Percentiles rank a stretch among this genome's conserved stretches.
Conservation (phyloP, 495 filamentous ascomycete species). For the Neurospora sp. region DNA sequence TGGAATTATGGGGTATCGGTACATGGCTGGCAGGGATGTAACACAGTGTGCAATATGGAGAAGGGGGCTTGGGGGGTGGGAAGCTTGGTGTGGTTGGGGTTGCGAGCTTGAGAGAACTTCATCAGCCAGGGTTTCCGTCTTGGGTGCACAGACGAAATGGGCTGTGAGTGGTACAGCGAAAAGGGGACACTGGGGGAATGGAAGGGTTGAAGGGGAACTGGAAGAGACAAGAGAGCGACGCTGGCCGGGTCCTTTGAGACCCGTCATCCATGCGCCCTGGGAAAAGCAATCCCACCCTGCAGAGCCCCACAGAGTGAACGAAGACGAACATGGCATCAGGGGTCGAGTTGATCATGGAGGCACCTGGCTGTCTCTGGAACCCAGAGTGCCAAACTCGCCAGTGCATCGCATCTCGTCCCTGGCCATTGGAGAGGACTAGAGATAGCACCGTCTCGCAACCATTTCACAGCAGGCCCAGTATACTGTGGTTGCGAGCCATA, state of each 20-base stretch:
- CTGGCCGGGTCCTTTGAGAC: background rate
- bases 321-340: slow-evolving; percentile 10
- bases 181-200: background rate
- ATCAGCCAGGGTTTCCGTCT: background rate
- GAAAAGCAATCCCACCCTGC: slow-evolving; percentile 15
- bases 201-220: slow-evolving; percentile 1
- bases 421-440: background rate
- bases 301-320: slow-evolving; percentile 10
- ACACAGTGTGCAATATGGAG: background rate
- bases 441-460: background rate
- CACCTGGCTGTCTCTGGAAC: background rate
- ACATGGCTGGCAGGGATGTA: background rate
- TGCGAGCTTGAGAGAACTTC: background rate
- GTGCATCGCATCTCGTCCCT: background rate
- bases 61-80: background rate
- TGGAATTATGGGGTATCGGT: background rate
- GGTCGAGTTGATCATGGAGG: slow-evolving; percentile 9
- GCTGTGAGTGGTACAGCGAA: slow-evolving; percentile 5
- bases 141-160: slow-evolving; percentile 1
- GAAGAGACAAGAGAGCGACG: background rate
- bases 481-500: background rate
- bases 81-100: slow-evolving; percentile 1
- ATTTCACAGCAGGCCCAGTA: background rate
- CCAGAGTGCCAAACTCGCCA: background rate
- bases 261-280: background rate